A percentile compares a stretch with the other conserved stretches of the same genome.
Evolutionary conservation across 352 stramenopile genomes (phyloP).

Genomic region (Aphanomyces astaci): DNA sequence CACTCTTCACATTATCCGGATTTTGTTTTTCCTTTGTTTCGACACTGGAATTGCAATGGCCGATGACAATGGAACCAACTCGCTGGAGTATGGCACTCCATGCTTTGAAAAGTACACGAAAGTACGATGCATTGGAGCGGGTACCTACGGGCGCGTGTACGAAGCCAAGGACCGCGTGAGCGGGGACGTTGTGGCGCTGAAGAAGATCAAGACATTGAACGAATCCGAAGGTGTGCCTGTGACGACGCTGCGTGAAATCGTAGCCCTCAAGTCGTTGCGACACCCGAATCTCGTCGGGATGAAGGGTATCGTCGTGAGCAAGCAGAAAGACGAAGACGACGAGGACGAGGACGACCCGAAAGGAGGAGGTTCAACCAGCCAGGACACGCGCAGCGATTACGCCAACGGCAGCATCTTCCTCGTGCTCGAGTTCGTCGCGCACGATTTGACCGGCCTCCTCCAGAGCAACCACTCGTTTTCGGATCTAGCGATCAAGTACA

Average conservation of each 20-base stretch:
- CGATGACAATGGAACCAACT: background rate
- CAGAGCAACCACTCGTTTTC: conserved; percentile 42
- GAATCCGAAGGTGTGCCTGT: conserved; percentile 86
- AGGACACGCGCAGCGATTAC: conserved; percentile 76
- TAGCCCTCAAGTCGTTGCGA: conserved; percentile 94
- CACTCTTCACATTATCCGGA: no score
- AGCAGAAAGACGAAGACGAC: conserved; percentile 79
- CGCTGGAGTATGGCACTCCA: conserved; percentile 38
- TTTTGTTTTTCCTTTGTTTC: background rate
- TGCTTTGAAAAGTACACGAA: conserved; percentile 82
- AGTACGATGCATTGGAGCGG: conserved; percentile 80
- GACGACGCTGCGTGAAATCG: conserved; percentile 96
- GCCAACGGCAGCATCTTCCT: conserved; percentile 82
- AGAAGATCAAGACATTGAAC: conserved; percentile 86
- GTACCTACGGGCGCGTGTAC: conserved; percentile 83
- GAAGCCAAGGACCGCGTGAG: conserved; percentile 83
- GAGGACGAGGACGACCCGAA: conserved; percentile 23
- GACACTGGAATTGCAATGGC: background rate
- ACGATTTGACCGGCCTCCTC: conserved; percentile 81
- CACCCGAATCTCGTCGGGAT: conserved; percentile 94
- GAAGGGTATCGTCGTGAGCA: conserved; percentile 91
- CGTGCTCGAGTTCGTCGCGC: conserved; percentile 79
- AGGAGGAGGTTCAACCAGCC: conserved; percentile 37
- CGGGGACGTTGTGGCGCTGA: conserved; percentile 79
- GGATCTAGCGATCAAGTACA: conserved; percentile 76